Evolutionary conservation across 1,284 basidiomycete species (phyloP), one percentile per base, ranked within the genome.

Genomic region (Omphalotus olearius): DNA sequence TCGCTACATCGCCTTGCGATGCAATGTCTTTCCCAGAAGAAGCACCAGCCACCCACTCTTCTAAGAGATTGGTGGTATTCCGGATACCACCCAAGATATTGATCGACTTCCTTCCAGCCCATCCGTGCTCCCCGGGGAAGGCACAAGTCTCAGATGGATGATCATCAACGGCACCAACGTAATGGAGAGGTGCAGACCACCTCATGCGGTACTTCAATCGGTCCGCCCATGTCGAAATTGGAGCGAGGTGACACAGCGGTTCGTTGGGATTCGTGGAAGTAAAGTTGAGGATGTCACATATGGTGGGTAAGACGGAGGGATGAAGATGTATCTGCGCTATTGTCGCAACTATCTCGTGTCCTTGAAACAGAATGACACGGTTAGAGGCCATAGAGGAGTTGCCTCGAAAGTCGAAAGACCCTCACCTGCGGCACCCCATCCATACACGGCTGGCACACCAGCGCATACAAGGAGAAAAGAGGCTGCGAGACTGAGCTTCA

Each of bases 291-390:
- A 88, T 76, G 37, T 72, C 66, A 61, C 91, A 93, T 47, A 97
- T 73, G 41, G 76, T 75, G 6, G 82, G 75, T 49, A 86, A 76
- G 1, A 89, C 86, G 2, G 73, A 72, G 0, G 91, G 90, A 63
- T 92, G 82, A 3, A 97, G 77, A 66, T 96, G 84, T 51, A 93
- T 90, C 66, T 97, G 91, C 0, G 94, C 93, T 52, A 98, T 92
- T 4, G 93, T 94, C 1, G 93, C 94, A 1, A 93, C 82, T 43
- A 96, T 88, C 70, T 95, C 88, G 60, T 97, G 93, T 13, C 93
- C 93, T 79, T 62, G 11, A 43, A 9, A 45, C 6, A 33, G 13
- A 33, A 33, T 7, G 30, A 33, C 2, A 23, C 4, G 16, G 5
- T 42, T 13, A 42, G 41, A 42, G 20, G 2, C 10, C 23, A 7